A percentile compares a stretch with the other conserved stretches of the same genome.
These are phyloP conservation scores for Thalassiosira ordinaria DNA, from an alignment of 352 stramenopile genomes.

Conservation along the genomic window DNA sequence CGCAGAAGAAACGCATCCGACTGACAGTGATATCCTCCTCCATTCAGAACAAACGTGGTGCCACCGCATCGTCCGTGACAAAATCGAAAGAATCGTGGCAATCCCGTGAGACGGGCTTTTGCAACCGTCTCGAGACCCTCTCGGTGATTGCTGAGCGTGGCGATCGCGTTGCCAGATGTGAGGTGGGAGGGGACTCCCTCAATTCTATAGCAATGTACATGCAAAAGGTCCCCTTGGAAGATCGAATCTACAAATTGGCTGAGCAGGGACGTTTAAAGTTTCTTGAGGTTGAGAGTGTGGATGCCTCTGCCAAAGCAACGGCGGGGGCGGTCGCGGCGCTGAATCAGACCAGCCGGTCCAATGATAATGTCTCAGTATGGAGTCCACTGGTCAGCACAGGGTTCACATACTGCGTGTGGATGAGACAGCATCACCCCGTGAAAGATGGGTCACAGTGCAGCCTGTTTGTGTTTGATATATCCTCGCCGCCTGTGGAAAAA, in stretches of 20 bases:
- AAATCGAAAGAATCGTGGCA: conserved; percentile 65
- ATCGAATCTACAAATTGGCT: conserved; percentile 78
- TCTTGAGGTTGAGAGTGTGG: conserved; percentile 79
- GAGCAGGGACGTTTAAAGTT: conserved; percentile 80
- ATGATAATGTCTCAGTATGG: conserved; percentile 68
- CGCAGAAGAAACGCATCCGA: conserved; percentile 63
- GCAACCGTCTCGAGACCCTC: conserved; percentile 74
- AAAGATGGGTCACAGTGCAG: conserved; percentile 68
- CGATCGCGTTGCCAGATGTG: conserved; percentile 73
- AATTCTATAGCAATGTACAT: conserved; percentile 85
- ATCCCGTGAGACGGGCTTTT: conserved; percentile 76
- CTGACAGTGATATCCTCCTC: conserved; percentile 82
- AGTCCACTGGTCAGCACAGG: conserved; percentile 71
- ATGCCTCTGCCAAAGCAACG: conserved; percentile 62
- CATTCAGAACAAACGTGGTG: conserved; percentile 52
- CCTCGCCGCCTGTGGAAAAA: conserved; percentile 63
- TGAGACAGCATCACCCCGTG: conserved; percentile 67
- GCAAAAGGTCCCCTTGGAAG: conserved; percentile 81
- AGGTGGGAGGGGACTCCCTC: conserved; percentile 80
- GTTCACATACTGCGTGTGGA: conserved; percentile 83
- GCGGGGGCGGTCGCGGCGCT: conserved; percentile 32
- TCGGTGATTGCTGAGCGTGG: conserved; percentile 80
- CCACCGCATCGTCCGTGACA: conserved; percentile 15
- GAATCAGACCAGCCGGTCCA: conserved; percentile 43
- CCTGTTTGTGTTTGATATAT: conserved; percentile 84